A percentile compares a stretch with the other conserved stretches of the same genome.
Evolutionary conservation across 306 rosid genomes (phyloP).

Genomic region (Pterocarpus macrocarpus): DNA sequence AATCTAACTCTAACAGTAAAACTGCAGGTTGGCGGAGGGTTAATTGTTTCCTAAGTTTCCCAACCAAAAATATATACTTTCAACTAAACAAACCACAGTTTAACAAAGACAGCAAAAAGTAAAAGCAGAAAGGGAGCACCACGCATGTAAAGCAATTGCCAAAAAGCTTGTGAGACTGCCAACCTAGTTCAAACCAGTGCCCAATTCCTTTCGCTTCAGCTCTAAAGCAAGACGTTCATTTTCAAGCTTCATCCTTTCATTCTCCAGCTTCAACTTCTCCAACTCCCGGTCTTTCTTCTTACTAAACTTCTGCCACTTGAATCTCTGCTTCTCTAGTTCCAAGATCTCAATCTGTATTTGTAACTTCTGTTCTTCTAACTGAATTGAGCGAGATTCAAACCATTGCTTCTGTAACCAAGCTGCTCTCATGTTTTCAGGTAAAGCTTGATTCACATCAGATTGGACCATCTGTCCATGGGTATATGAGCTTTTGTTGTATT

Average conservation of each 20-base stretch:
- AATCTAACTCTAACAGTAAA: slow-evolving; percentile 9
- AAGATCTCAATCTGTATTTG: slow-evolving; percentile 78
- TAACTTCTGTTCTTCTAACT: slow-evolving; percentile 85
- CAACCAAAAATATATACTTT: slow-evolving; percentile 44
- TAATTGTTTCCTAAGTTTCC: slow-evolving; percentile 40
- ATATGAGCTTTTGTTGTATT: slow-evolving; percentile 58
- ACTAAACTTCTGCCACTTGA: slow-evolving; percentile 85
- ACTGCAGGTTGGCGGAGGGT: slow-evolving; percentile 7
- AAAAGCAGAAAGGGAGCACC: slow-evolving; percentile 25
- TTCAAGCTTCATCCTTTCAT: slow-evolving; percentile 88
- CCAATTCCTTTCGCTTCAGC: slow-evolving; percentile 72
- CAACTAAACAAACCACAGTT: slow-evolving; percentile 47
- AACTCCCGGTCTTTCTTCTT: slow-evolving; percentile 83
- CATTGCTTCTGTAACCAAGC: slow-evolving; percentile 77
- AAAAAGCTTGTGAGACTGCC: slow-evolving; percentile 38
- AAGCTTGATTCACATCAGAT: slow-evolving; percentile 60
- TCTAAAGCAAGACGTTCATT: slow-evolving; percentile 78
- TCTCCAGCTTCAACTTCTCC: slow-evolving; percentile 84
- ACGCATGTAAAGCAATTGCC: slow-evolving; percentile 32
- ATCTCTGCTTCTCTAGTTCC: slow-evolving; percentile 81
- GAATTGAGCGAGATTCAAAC: slow-evolving; percentile 73
- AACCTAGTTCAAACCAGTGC: slow-evolving; percentile 60
- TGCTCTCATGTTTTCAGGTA: slow-evolving; percentile 64
- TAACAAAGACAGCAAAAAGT: slow-evolving; percentile 6
- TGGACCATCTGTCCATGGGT: slow-evolving; percentile 54